phyloP scores from a whole-genome alignment of 2,329 filamentous ascomycete genomes.

The Fusarium staphyleae region DNA sequence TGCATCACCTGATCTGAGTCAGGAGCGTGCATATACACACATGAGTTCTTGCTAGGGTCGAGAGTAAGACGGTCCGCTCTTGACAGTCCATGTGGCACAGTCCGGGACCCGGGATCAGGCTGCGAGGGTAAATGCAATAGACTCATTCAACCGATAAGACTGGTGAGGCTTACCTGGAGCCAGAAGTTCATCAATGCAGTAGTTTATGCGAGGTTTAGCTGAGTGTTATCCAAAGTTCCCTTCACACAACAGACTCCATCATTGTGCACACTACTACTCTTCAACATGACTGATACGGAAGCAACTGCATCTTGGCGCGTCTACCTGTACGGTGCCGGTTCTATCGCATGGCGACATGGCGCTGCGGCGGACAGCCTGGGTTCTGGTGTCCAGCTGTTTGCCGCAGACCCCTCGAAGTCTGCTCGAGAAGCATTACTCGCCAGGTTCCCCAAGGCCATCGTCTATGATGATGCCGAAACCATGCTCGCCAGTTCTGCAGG shows the following conservation, averaged over 20 bases:
- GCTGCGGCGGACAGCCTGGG: constrained; percentile 11
- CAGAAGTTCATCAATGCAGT: too few relatives aligned
- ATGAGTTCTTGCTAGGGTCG: neutral
- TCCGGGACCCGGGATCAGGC: too few relatives aligned
- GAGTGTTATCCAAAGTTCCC: neutral
- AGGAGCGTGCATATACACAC: neutral
- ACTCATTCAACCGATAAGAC: too few relatives aligned
- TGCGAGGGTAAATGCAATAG: constrained; percentile 14
- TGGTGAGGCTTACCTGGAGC: too few relatives aligned
- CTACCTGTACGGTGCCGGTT: constrained; percentile 19
- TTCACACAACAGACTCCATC: neutral
- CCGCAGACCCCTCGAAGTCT: constrained; percentile 11
- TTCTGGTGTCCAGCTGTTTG: constrained; percentile 9
- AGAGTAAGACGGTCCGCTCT: neutral
- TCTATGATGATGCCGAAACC: constrained; percentile 15
- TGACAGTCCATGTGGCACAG: too few relatives aligned
- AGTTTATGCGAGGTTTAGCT: neutral
- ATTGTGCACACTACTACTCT: neutral
- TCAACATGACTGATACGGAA: constrained; percentile 3
- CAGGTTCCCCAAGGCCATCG: constrained; percentile 13
- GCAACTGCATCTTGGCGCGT: constrained; percentile 4
- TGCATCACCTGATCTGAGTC: neutral
- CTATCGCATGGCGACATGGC: constrained; percentile 22
- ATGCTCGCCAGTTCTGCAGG: constrained; percentile 17
- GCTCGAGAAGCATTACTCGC: constrained; percentile 12